phyloP scores from a whole-genome alignment of 164 flowering plant genomes.

The Macadamia tetraphylla region DNA sequence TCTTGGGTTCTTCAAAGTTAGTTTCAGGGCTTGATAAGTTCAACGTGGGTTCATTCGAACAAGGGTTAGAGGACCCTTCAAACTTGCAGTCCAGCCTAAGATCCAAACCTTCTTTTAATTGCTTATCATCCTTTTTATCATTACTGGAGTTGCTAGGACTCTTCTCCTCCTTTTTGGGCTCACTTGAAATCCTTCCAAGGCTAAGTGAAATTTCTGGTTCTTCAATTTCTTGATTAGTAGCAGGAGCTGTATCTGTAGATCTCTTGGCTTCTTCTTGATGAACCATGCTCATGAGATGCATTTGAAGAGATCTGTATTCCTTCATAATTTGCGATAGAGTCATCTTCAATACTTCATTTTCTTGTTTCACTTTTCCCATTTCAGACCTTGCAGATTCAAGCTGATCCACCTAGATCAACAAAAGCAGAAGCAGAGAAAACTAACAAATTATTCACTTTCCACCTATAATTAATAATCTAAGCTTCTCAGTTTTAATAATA shows the following conservation, averaged over 20 bases:
- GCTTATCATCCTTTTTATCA: conserved; percentile 14
- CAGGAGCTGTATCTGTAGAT: conserved; percentile 8
- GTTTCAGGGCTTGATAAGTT: conserved; percentile 27
- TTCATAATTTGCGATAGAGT: conserved; percentile 39
- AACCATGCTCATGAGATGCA: conserved; percentile 33
- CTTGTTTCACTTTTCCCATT: conserved; percentile 67
- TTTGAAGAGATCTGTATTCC: conserved; percentile 58
- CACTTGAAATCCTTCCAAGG: conserved; percentile 51
- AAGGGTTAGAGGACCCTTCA: conserved; percentile 8
- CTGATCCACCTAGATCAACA: conserved; percentile 31
- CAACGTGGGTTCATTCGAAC: conserved; percentile 12
- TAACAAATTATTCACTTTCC: not conserved
- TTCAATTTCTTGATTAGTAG: conserved; percentile 23
- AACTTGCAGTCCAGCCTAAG: conserved; percentile 42
- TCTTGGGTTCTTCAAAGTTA: conserved; percentile 36
- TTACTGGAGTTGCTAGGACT: conserved; percentile 11
- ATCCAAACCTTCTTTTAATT: conserved; percentile 27
- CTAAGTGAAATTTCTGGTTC: conserved; percentile 60
- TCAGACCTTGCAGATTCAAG: conserved; percentile 58
- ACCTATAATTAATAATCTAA: no score
- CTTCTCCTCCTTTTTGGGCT: conserved; percentile 31
- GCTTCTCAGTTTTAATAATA: no score
- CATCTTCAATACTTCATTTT: conserved; percentile 59
- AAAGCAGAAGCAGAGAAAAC: not conserved
- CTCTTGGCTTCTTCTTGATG: conserved; percentile 32